These are phyloP conservation scores for Suillus cothurnatus DNA, from an alignment of 768 basidiomycete genomes.

Conservation along the genomic window DNA sequence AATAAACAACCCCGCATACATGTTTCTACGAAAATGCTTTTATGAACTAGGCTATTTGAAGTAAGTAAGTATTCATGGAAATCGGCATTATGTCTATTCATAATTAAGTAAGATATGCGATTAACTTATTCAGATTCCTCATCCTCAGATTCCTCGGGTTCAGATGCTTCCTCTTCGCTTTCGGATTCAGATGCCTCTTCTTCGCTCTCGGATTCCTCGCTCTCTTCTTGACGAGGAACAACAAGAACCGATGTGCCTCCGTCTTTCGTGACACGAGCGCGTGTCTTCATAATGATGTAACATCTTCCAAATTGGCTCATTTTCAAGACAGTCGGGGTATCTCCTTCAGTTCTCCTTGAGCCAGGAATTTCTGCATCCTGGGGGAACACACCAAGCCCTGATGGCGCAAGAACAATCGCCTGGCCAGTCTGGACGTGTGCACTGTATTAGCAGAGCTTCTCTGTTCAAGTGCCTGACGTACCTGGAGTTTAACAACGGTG, in stretches of 20 bases:
- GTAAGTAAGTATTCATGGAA: neutral
- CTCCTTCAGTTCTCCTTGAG: conserved; percentile 19
- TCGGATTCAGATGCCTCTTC: conserved; percentile 2
- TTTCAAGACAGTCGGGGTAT: neutral
- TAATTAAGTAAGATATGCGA: neutral
- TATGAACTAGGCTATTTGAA: neutral
- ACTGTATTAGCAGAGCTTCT: neutral
- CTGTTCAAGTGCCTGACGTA: conserved; percentile 23
- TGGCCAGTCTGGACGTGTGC: conserved; percentile 52
- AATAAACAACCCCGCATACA: neutral
- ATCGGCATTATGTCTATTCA: neutral
- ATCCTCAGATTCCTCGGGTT: neutral
- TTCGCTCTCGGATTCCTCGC: neutral
- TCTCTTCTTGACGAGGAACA: conserved; percentile 6
- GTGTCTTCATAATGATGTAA: conserved; percentile 53
- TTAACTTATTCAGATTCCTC: neutral
- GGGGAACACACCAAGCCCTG: conserved; percentile 44
- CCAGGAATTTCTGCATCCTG: neutral
- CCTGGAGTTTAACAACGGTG: conserved; percentile 57
- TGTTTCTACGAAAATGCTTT: neutral
- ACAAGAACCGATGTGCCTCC: conserved; percentile 55
- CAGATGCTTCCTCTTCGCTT: conserved; percentile 1
- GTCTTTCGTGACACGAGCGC: conserved; percentile 53
- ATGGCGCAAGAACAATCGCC: conserved; percentile 63
- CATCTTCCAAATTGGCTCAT: conserved; percentile 46